Evolutionary conservation across 1,284 basidiomycete species (phyloP).

Genomic region (Mycosarcoma maydis): DNA sequence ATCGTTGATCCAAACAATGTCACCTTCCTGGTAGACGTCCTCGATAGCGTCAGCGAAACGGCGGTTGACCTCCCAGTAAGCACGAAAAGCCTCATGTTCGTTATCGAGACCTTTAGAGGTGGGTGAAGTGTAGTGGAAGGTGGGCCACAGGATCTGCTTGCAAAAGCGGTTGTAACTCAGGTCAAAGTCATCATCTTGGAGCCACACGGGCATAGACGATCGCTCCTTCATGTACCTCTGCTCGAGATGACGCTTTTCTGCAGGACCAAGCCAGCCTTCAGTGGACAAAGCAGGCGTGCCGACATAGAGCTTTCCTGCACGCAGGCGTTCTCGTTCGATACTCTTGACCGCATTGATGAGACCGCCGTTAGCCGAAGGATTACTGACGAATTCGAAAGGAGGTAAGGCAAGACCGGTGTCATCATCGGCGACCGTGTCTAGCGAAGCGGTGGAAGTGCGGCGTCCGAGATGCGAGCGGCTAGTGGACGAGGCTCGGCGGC

Average conservation of each 20-base stretch:
- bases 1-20: conserved; percentile 73
- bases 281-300: conserved; percentile 60
- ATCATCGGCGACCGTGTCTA: conserved; percentile 40
- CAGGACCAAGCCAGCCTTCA: conserved; percentile 55
- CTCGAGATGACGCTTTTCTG: conserved; percentile 72
- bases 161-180: conserved; percentile 86
- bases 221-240: conserved; percentile 73
- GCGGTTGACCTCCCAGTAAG: conserved; percentile 83
- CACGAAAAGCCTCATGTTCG: conserved; percentile 77
- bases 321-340: conserved; percentile 51
- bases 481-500: conserved; percentile 35
- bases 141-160: conserved; percentile 89
- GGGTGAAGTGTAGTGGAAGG: conserved; percentile 84
- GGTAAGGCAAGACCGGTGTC: conserved; percentile 26
- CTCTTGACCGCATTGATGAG: conserved; percentile 65
- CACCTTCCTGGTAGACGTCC: conserved; percentile 79
- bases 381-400: conserved; percentile 59
- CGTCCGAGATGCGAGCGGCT: conserved; percentile 33
- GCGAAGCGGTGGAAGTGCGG: conserved; percentile 43
- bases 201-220: conserved; percentile 79
- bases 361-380: conserved; percentile 65
- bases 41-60: conserved; percentile 83
- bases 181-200: conserved; percentile 73
- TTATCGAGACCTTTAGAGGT: conserved; percentile 83
- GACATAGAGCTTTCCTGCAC: conserved; percentile 59